Evolutionary conservation across 2,329 filamentous ascomycete species (phyloP).

Genomic region (Aspergillus puulaauensis): DNA sequence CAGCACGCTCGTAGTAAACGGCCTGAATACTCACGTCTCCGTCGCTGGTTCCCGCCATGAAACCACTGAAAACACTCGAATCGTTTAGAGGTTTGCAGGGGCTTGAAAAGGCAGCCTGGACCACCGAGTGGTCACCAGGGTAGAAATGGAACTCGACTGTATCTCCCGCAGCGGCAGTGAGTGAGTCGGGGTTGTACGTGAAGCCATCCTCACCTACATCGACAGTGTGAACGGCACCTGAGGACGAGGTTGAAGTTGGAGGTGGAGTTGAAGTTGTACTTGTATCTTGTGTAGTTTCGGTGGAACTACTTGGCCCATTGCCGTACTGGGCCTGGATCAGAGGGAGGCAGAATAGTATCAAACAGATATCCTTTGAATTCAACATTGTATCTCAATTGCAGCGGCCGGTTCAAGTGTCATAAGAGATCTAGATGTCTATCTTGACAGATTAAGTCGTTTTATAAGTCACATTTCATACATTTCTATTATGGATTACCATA

Average conservation of each 20-base stretch:
- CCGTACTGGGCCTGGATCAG: not conserved
- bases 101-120: slow-evolving; percentile 48
- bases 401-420: no score
- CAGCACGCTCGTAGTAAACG: no score
- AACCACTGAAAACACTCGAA: slow-evolving; percentile 50
- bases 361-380: no score
- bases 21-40: not conserved
- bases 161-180: slow-evolving; percentile 49
- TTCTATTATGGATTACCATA: no score
- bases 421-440: no score
- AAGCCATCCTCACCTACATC: slow-evolving; percentile 46
- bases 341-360: not conserved
- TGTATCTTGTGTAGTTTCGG: not conserved
- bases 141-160: slow-evolving; percentile 56
- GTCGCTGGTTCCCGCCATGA: slow-evolving; percentile 20
- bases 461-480: no score
- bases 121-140: slow-evolving; percentile 52
- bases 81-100: slow-evolving; percentile 49
- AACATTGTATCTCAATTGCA: no score
- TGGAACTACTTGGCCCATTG: not conserved
- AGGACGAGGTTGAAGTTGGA: slow-evolving; percentile 1
- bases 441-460: no score
- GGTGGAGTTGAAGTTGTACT: not conserved
- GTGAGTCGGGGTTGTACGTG: slow-evolving; percentile 45
- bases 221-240: slow-evolving; percentile 34